A percentile compares a stretch with the other conserved stretches of the same genome.
phyloP scores from a whole-genome alignment of 768 basidiomycete genomes.

The Scleroderma citrinum region DNA sequence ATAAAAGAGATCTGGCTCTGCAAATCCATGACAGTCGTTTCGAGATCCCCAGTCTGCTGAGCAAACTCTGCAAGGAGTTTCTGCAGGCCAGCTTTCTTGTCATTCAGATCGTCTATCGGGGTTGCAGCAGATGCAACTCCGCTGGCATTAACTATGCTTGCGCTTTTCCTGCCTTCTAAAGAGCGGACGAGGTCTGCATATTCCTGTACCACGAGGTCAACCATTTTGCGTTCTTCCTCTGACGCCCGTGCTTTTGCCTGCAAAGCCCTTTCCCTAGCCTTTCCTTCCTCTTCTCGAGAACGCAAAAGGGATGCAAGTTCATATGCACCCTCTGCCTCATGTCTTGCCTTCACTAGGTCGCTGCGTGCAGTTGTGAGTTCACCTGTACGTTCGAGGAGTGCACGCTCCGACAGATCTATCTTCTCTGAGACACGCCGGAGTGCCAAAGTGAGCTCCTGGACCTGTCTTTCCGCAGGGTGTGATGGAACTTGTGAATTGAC shows the following conservation, averaged over 20 bases:
- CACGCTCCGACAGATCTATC: conserved; percentile 53
- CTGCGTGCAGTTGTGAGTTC: conserved; percentile 40
- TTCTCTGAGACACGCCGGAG: conserved; percentile 66
- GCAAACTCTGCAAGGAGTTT: conserved; percentile 45
- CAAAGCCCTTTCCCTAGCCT: conserved; percentile 44
- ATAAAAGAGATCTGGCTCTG: conserved; percentile 40
- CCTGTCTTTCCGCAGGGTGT: conserved; percentile 33
- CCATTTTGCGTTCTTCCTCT: conserved; percentile 55
- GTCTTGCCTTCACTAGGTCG: conserved; percentile 39
- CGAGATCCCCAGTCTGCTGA: conserved; percentile 39
- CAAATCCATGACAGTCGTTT: conserved; percentile 37
- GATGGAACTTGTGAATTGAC: conserved; percentile 42
- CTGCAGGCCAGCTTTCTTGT: conserved; percentile 45
- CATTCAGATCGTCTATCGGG: conserved; percentile 36
- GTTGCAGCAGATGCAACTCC: conserved; percentile 6
- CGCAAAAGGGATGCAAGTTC: conserved; percentile 49
- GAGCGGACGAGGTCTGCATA: conserved; percentile 71
- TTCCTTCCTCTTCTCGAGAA: conserved; percentile 48
- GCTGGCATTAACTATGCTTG: conserved; percentile 1
- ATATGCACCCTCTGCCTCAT: conserved; percentile 46
- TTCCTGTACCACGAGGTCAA: conserved; percentile 60
- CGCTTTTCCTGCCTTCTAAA: conserved; percentile 44
- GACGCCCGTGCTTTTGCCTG: conserved; percentile 39
- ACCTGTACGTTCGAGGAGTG: conserved; percentile 42
- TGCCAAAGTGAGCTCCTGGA: conserved; percentile 57